Percentiles rank a stretch among this genome's conserved stretches.
Evolutionary conservation across 768 basidiomycete species (phyloP).

Genomic region (Serendipita sp.): DNA sequence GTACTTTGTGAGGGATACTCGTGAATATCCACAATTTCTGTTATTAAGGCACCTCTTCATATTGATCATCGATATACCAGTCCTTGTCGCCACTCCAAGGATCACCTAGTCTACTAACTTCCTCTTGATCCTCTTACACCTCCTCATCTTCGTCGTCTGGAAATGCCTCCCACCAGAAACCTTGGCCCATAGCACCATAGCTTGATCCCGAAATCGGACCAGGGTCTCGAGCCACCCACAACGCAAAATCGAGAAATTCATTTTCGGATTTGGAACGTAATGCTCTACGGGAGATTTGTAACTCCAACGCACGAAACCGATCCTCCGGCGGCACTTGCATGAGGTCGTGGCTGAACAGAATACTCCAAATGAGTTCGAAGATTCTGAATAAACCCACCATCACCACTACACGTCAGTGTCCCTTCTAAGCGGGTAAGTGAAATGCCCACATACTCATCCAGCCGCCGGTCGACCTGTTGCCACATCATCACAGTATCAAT

Average conservation of each 20-base stretch:
- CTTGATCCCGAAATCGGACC: neutral
- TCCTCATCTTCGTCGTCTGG: too few species aligned
- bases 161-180: neutral
- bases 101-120: neutral
- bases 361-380: neutral
- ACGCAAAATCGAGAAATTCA: neutral
- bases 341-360: neutral
- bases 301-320: neutral
- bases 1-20: too few species aligned
- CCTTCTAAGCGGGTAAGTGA: too few species aligned
- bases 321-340: neutral
- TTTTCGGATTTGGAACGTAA: neutral
- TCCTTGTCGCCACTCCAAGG: too few species aligned
- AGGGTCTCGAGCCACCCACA: neutral
- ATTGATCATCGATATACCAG: too few species aligned
- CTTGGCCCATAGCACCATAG: conserved; percentile 3
- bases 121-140: neutral
- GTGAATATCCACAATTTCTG: too few species aligned
- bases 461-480: conserved; percentile 6
- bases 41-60: too few species aligned
- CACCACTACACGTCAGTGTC: neutral
- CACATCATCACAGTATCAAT: neutral
- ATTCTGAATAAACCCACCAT: neutral
- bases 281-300: neutral
- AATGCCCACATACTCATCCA: conserved; percentile 2